These are phyloP conservation scores for Lippia alba DNA, from an alignment of 305 asterid species.

Conservation along the genomic window DNA sequence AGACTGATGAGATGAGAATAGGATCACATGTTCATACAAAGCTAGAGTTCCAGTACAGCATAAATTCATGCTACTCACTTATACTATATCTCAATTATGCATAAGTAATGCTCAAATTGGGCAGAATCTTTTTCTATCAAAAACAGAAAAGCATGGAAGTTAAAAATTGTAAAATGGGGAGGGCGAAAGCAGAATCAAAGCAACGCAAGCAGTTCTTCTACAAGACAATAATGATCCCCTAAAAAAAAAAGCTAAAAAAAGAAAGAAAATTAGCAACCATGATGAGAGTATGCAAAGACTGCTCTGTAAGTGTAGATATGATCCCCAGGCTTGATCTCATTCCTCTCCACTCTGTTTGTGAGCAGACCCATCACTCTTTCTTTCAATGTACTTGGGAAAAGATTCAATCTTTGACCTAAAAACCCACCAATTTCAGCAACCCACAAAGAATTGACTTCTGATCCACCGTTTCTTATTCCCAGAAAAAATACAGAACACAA, in stretches of 20 bases:
- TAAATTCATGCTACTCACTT: not conserved
- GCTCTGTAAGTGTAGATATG: slow-evolving; percentile 94
- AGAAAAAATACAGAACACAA: slow-evolving; percentile 18
- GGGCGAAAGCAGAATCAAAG: slow-evolving; percentile 26
- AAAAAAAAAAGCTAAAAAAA: not conserved
- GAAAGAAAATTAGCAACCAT: slow-evolving; percentile 49
- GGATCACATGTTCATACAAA: slow-evolving; percentile 5
- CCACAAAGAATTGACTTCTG: not conserved
- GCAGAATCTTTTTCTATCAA: not conserved
- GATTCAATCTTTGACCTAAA: not conserved
- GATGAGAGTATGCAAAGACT: slow-evolving; percentile 83
- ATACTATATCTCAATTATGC: slow-evolving; percentile 2
- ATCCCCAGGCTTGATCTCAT: slow-evolving; percentile 77
- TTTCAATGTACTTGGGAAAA: slow-evolving; percentile 4
- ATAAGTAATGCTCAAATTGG: slow-evolving; percentile 9
- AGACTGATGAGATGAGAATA: slow-evolving; percentile 13
- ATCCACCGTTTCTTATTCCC: slow-evolving; percentile 30
- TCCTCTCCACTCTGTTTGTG: slow-evolving; percentile 73
- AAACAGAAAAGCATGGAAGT: not conserved
- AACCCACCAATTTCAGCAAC: slow-evolving; percentile 30
- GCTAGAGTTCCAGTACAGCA: slow-evolving; percentile 16
- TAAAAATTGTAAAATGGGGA: slow-evolving; percentile 5
- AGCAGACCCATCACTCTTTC: slow-evolving; percentile 67
- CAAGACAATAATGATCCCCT: not conserved
- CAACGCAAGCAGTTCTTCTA: slow-evolving; percentile 20